Evolutionary conservation across 768 basidiomycete species (phyloP), one percentile per base, ranked within the genome.

Genomic region (Rossbeevera mucosa): DNA sequence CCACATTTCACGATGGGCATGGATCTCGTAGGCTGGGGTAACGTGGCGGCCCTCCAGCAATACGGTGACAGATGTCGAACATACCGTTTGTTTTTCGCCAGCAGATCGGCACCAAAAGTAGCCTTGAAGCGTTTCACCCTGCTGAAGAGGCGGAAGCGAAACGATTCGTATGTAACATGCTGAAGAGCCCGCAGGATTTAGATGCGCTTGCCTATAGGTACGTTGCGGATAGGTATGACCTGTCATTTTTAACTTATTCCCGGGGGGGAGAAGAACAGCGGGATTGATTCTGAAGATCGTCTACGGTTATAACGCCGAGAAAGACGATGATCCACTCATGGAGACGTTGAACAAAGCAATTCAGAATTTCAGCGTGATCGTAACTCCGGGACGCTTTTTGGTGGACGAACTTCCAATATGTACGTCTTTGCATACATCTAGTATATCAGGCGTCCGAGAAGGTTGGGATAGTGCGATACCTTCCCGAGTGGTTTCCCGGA

Each of bases 241-340:
- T 14, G 4, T 7, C 6, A 36, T n/a, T 42, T 5, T n/a, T 38
- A 11, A 18, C 18, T 38, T 38, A 3, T 20, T 12, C 21, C 21
- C n/a, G n/a, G 44, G 25, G 43, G 44, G 77, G 77, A 36, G 56
- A 65, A 48, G 29, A 30, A 14, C 13, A 63, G 69, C 0, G 70
- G 70, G 0, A 63, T 72, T 3, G 13, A 72, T 75, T 53, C 55
- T 68, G 51, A 63, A 57, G 18, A 59, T 70, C 14, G 70, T 71
- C 1, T 68, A 75, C 45, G 76, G 75, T 3, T 63, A 73, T 18
- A 57, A 66, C 11, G 67, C 72, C 14, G 31, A 62, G 47, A 55
- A 59, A 3, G 54, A 61, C 2, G 42, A 62, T 22, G 75, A 76
- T 54, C 70, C 68, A 0, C 66, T 70, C 22, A 58, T 73, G 13